Base-by-base conservation (phyloP, 176 grass and related monocot genomes). In the Phoenix dactylifera region DNA sequence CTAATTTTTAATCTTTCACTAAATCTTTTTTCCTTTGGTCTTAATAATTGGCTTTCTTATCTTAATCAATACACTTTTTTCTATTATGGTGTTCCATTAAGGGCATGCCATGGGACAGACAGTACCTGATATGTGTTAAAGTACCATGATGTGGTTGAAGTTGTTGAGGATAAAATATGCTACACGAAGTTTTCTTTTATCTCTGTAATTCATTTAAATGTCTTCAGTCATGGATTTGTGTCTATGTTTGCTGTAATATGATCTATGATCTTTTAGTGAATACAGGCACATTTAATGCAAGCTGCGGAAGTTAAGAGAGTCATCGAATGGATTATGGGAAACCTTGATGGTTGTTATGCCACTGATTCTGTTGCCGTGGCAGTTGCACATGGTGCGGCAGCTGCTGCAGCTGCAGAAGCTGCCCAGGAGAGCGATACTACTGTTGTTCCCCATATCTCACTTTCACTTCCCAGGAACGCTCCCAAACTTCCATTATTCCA, bases 301-400 rank as follows among this genome's bases (percentile, higher is more conserved):
- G 93, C 88, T 76, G 84, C 88, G 7, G 84, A 98, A 85, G 93
- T 98, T 35, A 98, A 98, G 86, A 85, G 72, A 71, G 81, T 98
- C 65, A 66, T 98, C 39, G 87, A 98, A 67, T 88, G 81, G 74
- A 78, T 87, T 53, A 92, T 98, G 93, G 72, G 88, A 72, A 98
- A 92, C 60, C 82, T 89, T 80, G 85, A 98, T 60, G 84, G 78
- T 24, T 79, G 49, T 23, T 72, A 81, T 59, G 70, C 52, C 77
- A 52, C 73, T 74, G 84, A 88, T 74, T 67, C 63, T 30, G 53
- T 55, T 68, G 65, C 53, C 16, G 25, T 52, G 20, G 65, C 65
- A 56, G 52, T 68, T 55, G 65, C 65, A 24, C 52, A 57, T 57
- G 52, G 65, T 18, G 63, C 63, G 18, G 50, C 76, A 64, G 60